Percentiles rank a stretch among this genome's conserved stretches.
Evolutionary conservation across 768 basidiomycete species (phyloP).

Genomic region (Suillus fuscotomentosus): DNA sequence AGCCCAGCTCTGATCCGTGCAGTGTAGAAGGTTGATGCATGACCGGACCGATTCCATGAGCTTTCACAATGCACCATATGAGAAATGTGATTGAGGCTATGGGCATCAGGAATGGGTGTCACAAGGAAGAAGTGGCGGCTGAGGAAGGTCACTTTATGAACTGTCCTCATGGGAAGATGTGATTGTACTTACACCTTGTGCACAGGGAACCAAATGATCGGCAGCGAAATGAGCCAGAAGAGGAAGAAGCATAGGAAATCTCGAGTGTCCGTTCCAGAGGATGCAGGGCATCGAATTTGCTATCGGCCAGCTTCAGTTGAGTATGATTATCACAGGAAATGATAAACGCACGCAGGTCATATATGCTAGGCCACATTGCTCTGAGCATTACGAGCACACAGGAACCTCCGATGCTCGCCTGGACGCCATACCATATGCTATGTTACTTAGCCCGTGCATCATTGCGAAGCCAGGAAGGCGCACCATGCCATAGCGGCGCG

Average conservation of each 20-base stretch:
- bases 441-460: conserved; percentile 12
- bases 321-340: not conserved
- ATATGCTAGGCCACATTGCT: conserved; percentile 74
- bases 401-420: conserved; percentile 79
- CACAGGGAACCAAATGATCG: conserved; percentile 80
- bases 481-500: conserved; percentile 73
- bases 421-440: conserved; percentile 78
- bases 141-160: conserved; percentile 13
- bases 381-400: conserved; percentile 74
- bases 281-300: conserved; percentile 71
- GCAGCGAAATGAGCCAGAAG: conserved; percentile 80
- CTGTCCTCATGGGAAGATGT: conserved; percentile 6
- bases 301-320: conserved; percentile 20
- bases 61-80: conserved; percentile 76
- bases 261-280: conserved; percentile 71
- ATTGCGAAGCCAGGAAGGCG: conserved; percentile 24
- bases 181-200: conserved; percentile 63
- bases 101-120: conserved; percentile 75
- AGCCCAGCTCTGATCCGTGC: conserved; percentile 66
- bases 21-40: conserved; percentile 61
- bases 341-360: conserved; percentile 53
- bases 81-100: conserved; percentile 70
- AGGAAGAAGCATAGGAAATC: conserved; percentile 84
- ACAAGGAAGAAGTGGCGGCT: conserved; percentile 78
- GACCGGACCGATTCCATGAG: conserved; percentile 75